Evolutionary conservation across 805 yeast species (phyloP), one percentile per base, ranked within the genome.

Genomic region (Starmerella gropengiesseri): DNA sequence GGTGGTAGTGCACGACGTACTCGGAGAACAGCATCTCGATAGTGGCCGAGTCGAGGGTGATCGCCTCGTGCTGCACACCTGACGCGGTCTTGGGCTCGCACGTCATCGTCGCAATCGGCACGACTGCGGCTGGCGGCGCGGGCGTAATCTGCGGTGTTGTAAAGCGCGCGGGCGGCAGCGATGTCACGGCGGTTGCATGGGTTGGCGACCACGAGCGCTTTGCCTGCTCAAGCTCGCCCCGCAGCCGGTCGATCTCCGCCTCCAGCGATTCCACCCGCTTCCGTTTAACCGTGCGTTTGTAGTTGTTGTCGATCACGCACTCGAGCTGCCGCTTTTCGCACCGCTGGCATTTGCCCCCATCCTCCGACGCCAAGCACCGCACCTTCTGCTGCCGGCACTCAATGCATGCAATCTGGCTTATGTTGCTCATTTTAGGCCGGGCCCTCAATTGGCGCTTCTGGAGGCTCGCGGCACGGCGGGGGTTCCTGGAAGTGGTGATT

Each of bases 351-450:
- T 95, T 82, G 7, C 67, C 67, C 0, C 69, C 45, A 75, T 86
- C 50, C 70, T 75, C 27, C 86, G 79, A 55, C n/a, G 44, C 26
- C 7, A 39, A 26, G 37, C 55, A 50, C 18, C 52, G 28, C 19
- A 64, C 68, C 62, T 91, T 91, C 60, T 89, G 98, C 61, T 91
- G 97, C 12, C 97, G 74, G 59, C 98, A 91, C 55, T 89, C 95
- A 1, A 84, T 85, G 66, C 98, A 91, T 0, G 97, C 97, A 4
- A 53, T 41, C 20, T 47, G 46, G 16, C 47, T 42, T 7, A 42
- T 40, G 40, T 41, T 46, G 34, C 25, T 19, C 20, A 40, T 22
- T n/a, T n/a, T n/a, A n/a, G 17, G 21, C 29, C 30, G 23, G 14
- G 25, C 30, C 16, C 28, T n/a, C 19, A 28, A 18, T 14, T 7